phyloP scores from a whole-genome alignment of 2,329 filamentous ascomycete species.

The Sphaerulina vaccinii region DNA sequence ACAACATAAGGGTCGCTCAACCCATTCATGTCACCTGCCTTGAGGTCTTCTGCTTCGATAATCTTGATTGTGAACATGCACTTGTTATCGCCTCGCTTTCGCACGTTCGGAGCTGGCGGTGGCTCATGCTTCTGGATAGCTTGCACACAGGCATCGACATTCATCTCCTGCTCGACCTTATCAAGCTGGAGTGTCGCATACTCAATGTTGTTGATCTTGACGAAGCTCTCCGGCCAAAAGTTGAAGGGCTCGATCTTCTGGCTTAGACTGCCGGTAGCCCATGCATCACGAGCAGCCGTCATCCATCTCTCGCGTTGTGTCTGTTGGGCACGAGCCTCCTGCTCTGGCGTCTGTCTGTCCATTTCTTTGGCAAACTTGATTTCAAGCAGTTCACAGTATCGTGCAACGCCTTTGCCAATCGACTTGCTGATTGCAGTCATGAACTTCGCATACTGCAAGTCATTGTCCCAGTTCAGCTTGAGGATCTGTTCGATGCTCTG shows the following conservation, averaged over 20 bases:
- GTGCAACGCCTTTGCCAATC: conserved; percentile 76
- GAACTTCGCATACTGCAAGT: conserved; percentile 90
- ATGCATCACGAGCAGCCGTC: conserved; percentile 89
- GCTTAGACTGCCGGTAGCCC: conserved; percentile 66
- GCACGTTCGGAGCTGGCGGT: conserved; percentile 64
- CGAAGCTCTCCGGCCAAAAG: conserved; percentile 91
- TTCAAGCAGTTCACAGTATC: conserved; percentile 89
- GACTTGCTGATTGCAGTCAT: conserved; percentile 90
- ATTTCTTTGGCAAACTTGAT: conserved; percentile 84
- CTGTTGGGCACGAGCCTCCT: conserved; percentile 73
- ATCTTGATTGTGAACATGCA: conserved; percentile 99
- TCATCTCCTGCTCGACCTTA: conserved; percentile 82
- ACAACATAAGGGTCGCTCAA: conserved; percentile 96
- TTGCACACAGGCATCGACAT: conserved; percentile 85
- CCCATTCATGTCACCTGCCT: conserved; percentile 94
- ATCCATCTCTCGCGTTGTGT: conserved; percentile 90
- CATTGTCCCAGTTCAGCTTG: conserved; percentile 86
- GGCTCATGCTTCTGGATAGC: conserved; percentile 74
- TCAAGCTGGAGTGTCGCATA: conserved; percentile 91
- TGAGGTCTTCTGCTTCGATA: conserved; percentile 94
- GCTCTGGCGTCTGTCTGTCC: conserved; percentile 85
- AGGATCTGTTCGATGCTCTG: conserved; percentile 86
- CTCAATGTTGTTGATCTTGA: conserved; percentile 97
- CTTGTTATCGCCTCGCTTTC: conserved; percentile 65
- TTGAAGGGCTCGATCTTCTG: conserved; percentile 96